Evolutionary conservation across 257 asterid species (phyloP), one percentile per base, ranked within the genome.

Genomic region (Paraleonurus japonicus): DNA sequence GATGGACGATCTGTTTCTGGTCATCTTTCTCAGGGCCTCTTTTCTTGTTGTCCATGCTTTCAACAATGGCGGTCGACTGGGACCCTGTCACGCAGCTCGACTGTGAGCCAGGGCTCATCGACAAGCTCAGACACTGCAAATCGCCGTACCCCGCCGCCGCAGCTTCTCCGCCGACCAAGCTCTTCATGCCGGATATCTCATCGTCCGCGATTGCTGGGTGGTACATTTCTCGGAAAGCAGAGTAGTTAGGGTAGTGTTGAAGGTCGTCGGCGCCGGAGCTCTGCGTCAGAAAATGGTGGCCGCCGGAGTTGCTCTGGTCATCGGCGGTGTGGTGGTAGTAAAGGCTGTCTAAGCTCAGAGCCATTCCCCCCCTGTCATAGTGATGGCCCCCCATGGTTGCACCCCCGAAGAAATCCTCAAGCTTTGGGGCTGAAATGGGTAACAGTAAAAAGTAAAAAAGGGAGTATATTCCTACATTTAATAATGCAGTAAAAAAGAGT

Each of bases 51-150:
- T 87, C 96, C 67, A 74, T 60, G 84, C 83, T 73, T 5, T 85
- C 95, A 0, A 82, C 80, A 69, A 82, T 20, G 4, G 85, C 65
- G 5, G 88, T 83, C 3, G 89, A 89, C 55, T 86, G 94, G 11
- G 94, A 79, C 7, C 81, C 94, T 32, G 88, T 86, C 26, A 89
- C 83, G 59, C 88, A 89, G 85, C 98, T 90, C 2, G 97, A 91
- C 67, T 94, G 96, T 0, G 99, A 89, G 6, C 95, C 96, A 12
- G 99, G 96, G 86, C 96, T 89, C 98, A 94, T 91, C 13, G 98
- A 91, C 67, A 94, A 75, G 80, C 85, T 94, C 62, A 94, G 69
- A 16, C 95, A 78, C 51, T 94, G 93, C 71, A 94, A 66, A 72
- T 94, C 96, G 5, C 95, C 90, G 65, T 85, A 89, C 1, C 86